Evolutionary conservation across 441 rosid species (phyloP), one percentile per base, ranked within the genome.

Genomic region (Pelargonium citronellum): DNA sequence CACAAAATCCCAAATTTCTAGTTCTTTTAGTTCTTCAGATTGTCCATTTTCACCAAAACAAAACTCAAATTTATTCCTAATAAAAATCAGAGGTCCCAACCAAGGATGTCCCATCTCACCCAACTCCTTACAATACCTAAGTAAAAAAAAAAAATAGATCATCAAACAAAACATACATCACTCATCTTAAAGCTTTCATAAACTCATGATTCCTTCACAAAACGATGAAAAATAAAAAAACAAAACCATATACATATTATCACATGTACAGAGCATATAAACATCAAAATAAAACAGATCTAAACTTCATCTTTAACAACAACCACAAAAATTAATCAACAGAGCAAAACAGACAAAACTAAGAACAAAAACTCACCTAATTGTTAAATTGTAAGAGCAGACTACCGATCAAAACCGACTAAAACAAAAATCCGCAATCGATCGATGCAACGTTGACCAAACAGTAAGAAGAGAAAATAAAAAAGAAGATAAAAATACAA

Each of bases 331-430:
- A 66, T 12, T 17, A 22, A 22, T 22, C 24, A 47, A 16, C 16
- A 30, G 6, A 55, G 17, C 22, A 16, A 55, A 55, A 16, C 20
- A 49, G 39, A 19, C 27, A 37, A 65, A 1, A 39, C 5, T 8
- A 37, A 19, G 15, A 55, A 61, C 34, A 61, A 8, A 8, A 53
- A 58, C 46, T 66, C 51, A 76, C 78, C 78, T 7, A 17, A 51
- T 30, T 12, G 60, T 55, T 39, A 49, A 69, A 73, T 67, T 67
- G 24, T 47, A 68, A 17, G 61, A 17, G 12, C 72, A 30, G 22
- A 30, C 27, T n/a, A 65, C 67, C 7, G 5, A 19, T 3, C 46
- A 19, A n/a, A 10, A 46, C 15, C 37, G 58, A 60, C 24, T 30
- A 61, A 39, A 37, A 55, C 34, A 8, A 43, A 71, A 53, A 7